Conservation (phyloP, 2,329 filamentous ascomycete genomes). For the Diaporthe batatas region DNA sequence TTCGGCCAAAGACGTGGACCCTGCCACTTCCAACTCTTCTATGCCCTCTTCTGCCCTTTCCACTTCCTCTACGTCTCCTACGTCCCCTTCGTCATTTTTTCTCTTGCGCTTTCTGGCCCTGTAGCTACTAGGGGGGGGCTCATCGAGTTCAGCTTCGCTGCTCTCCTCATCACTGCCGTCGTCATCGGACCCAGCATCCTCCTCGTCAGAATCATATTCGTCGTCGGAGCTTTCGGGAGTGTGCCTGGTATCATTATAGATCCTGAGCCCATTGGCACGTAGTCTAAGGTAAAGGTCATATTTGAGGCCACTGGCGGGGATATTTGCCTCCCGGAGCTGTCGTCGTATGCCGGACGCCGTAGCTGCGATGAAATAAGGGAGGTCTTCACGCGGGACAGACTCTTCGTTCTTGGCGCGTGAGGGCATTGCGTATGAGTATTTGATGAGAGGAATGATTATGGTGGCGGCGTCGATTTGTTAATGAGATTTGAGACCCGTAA, state of each 20-base stretch:
- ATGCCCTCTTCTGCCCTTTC: neutral
- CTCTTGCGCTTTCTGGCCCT: neutral
- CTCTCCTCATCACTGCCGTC: too few relatives aligned
- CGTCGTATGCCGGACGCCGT: neutral
- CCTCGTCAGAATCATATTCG: neutral
- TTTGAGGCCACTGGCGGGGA: neutral
- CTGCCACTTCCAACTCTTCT: neutral
- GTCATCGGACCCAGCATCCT: neutral
- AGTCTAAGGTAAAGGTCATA: slow-evolving; percentile 16
- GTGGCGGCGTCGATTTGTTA: neutral
- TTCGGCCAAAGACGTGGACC: neutral
- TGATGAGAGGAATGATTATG: neutral
- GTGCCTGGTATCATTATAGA: neutral
- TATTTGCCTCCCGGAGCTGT: slow-evolving; percentile 7
- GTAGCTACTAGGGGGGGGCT: neutral
- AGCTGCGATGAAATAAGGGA: neutral
- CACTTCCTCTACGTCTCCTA: too few relatives aligned
- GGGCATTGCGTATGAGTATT: neutral
- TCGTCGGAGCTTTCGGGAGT: neutral
- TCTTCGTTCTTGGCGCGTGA: neutral
- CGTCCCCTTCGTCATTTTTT: neutral
- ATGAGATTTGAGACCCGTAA: too few relatives aligned
- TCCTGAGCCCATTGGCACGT: neutral
- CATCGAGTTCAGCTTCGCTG: neutral
- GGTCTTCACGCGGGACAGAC: neutral